Conservation (phyloP, 2,329 filamentous ascomycete species). For the Cytospora schulzeri region DNA sequence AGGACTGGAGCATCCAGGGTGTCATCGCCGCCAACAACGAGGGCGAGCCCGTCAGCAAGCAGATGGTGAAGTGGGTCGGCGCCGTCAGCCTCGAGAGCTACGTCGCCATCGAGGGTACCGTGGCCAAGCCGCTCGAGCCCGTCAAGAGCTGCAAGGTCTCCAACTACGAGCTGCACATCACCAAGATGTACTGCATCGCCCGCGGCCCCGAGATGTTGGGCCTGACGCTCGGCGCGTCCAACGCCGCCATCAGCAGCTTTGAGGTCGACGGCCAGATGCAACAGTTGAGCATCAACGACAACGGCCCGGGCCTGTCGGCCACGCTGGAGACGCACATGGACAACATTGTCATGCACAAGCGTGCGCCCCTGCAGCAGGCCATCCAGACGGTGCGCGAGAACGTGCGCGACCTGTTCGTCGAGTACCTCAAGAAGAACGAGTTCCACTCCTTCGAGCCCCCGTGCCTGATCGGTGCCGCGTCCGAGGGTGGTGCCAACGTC, state of each 20-base stretch:
- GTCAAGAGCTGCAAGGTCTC: slow-evolving; percentile 85
- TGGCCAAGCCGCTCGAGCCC: slow-evolving; percentile 81
- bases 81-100: slow-evolving; percentile 78
- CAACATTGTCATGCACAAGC: slow-evolving; percentile 91
- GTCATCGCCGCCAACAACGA: slow-evolving; percentile 70
- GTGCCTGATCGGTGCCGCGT: slow-evolving; percentile 84
- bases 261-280: slow-evolving; percentile 55
- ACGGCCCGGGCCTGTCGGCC: slow-evolving; percentile 62
- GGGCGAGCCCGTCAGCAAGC: slow-evolving; percentile 67
- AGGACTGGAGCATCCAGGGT: slow-evolving; percentile 78
- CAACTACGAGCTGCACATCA: slow-evolving; percentile 83
- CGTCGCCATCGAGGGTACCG: slow-evolving; percentile 76
- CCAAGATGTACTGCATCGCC: slow-evolving; percentile 79
- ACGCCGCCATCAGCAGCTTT: slow-evolving; percentile 58
- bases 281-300: slow-evolving; percentile 42
- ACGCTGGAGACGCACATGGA: slow-evolving; percentile 83
- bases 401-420: slow-evolving; percentile 43
- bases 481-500: slow-evolving; percentile 90
- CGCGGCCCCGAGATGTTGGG: slow-evolving; percentile 60
- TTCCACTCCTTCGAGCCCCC: slow-evolving; percentile 89
- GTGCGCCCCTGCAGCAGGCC: slow-evolving; percentile 87
- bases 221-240: slow-evolving; percentile 59
- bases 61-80: slow-evolving; percentile 93
- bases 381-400: slow-evolving; percentile 50
- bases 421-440: slow-evolving; percentile 71